phyloP scores from a whole-genome alignment of 345 rosid species.

The Isatis tinctoria region DNA sequence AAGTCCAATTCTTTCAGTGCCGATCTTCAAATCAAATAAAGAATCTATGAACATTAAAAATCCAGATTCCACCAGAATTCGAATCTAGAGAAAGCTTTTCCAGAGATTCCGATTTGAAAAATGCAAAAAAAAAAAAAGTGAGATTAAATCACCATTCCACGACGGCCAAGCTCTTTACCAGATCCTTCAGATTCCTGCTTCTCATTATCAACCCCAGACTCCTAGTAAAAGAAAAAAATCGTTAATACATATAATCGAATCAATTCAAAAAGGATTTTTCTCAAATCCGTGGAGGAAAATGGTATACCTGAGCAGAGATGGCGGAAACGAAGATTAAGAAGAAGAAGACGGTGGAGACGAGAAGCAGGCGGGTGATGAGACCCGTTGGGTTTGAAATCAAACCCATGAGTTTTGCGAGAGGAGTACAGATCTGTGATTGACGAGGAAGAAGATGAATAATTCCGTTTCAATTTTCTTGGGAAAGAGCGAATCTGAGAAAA shows the following conservation, averaged over 20 bases:
- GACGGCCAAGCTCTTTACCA: constrained; percentile 79
- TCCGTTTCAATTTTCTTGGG: not conserved
- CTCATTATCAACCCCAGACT: constrained; percentile 39
- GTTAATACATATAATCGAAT: not conserved
- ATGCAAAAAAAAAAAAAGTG: not conserved
- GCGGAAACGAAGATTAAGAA: constrained; percentile 32
- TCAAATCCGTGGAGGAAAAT: too few relatives aligned
- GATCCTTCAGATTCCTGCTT: constrained; percentile 46
- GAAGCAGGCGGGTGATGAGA: constrained; percentile 22
- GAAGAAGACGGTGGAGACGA: constrained; percentile 28
- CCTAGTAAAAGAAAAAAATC: constrained; percentile 34
- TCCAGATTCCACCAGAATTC: not conserved
- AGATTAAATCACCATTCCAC: constrained; percentile 64
- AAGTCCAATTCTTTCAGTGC: constrained; percentile 35
- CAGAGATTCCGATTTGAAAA: not conserved
- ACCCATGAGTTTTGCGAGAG: constrained; percentile 35
- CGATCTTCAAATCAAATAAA: constrained; percentile 39
- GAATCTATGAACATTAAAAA: not conserved
- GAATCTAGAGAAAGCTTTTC: not conserved
- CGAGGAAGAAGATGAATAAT: not conserved
- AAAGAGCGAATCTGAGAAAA: too few relatives aligned
- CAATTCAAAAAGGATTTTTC: not conserved
- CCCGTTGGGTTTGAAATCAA: too few relatives aligned
- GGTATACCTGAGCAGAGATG: constrained; percentile 50
- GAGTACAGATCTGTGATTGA: constrained; percentile 1